phyloP scores from a whole-genome alignment of 2,329 filamentous ascomycete species.

The Cryphonectria nitschkei region DNA sequence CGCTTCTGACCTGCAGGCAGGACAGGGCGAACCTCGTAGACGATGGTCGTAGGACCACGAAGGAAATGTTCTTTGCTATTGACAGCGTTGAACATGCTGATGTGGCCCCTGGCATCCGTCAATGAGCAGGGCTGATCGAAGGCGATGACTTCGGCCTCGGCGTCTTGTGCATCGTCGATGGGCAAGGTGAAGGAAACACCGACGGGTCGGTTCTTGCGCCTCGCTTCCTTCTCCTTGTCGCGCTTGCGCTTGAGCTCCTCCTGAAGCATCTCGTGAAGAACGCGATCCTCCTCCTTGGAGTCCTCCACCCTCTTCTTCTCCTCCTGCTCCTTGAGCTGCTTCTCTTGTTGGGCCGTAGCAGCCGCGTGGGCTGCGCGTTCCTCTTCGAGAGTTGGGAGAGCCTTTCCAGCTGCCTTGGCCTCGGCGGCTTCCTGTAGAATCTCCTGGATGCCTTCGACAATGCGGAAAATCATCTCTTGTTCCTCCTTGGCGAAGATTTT shows the following conservation, averaged over 20 bases:
- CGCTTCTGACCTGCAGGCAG: constrained; percentile 57
- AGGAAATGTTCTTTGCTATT: constrained; percentile 69
- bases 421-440: constrained; percentile 86
- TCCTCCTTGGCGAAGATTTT: constrained; percentile 55
- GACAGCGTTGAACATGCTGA: constrained; percentile 71
- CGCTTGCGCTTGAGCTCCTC: constrained; percentile 72
- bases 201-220: constrained; percentile 57
- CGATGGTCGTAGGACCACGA: constrained; percentile 66
- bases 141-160: constrained; percentile 46
- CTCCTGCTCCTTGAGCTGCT: constrained; percentile 57
- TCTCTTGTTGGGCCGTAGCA: constrained; percentile 63
- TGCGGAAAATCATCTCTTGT: constrained; percentile 64
- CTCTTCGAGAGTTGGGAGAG: constrained; percentile 85
- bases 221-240: constrained; percentile 65
- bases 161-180: constrained; percentile 37
- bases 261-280: constrained; percentile 71
- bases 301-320: constrained; percentile 59
- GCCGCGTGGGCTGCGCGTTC: constrained; percentile 85
- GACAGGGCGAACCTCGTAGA: constrained; percentile 74
- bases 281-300: constrained; percentile 69
- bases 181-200: constrained; percentile 21
- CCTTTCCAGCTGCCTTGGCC: constrained; percentile 72
- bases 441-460: constrained; percentile 71
- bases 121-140: constrained; percentile 71
- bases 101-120: constrained; percentile 65